Conservation (phyloP, 1,284 basidiomycete genomes). For the Megacollybia platyphylla region DNA sequence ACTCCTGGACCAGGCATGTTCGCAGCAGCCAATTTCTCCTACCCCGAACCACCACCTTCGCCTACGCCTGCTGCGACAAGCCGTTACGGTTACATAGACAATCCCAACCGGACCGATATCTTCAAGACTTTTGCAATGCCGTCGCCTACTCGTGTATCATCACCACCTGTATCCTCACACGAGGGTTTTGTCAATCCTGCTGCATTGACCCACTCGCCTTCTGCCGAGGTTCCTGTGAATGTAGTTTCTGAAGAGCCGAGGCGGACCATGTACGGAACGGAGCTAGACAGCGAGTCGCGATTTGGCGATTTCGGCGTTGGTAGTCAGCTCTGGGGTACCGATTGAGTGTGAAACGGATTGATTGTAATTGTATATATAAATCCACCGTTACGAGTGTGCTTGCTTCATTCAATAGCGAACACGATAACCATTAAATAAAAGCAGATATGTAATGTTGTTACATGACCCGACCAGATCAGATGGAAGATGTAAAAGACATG, state of each 20-base stretch:
- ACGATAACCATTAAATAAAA: background rate
- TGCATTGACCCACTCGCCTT: slow-evolving; percentile 21
- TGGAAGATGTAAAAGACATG: slow-evolving; percentile 46
- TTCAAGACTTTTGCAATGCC: slow-evolving; percentile 31
- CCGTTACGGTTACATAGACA: slow-evolving; percentile 12
- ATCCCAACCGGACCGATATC: slow-evolving; percentile 23
- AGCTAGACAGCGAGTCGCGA: slow-evolving; percentile 58
- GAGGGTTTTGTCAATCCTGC: slow-evolving; percentile 22
- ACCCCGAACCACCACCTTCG: slow-evolving; percentile 56
- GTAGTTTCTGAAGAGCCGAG: slow-evolving; percentile 19
- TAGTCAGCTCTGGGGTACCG: slow-evolving; percentile 26
- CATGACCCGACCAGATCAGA: slow-evolving; percentile 17
- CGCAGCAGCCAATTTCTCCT: slow-evolving; percentile 36
- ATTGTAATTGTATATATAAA: no score
- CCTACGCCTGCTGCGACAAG: slow-evolving; percentile 42
- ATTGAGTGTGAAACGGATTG: slow-evolving; percentile 12
- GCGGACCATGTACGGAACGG: slow-evolving; percentile 68
- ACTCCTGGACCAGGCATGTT: slow-evolving; percentile 31
- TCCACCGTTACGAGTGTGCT: no score
- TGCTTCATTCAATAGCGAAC: background rate
- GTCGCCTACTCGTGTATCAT: slow-evolving; percentile 18
- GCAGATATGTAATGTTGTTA: background rate
- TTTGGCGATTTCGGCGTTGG: slow-evolving; percentile 74
- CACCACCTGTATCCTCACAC: slow-evolving; percentile 6
- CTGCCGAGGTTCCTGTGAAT: slow-evolving; percentile 16